Evolutionary conservation across 768 basidiomycete species (phyloP).

Genomic region (Lactarius trivialis): DNA sequence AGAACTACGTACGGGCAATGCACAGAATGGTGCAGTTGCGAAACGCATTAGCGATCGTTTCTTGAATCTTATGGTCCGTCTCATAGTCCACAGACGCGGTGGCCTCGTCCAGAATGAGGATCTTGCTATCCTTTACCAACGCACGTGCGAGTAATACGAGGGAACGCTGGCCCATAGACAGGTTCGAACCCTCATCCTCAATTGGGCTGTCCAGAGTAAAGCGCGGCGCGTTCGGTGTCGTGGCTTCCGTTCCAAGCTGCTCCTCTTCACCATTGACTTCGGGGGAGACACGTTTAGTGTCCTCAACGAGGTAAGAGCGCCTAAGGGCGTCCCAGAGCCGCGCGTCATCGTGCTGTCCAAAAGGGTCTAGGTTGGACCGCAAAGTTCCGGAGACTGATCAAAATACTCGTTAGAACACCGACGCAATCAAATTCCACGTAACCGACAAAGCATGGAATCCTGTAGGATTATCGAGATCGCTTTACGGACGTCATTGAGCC

Average conservation of each 20-base stretch:
- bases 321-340: conserved; percentile 83
- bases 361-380: conserved; percentile 86
- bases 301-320: conserved; percentile 75
- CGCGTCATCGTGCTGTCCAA: conserved; percentile 72
- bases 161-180: conserved; percentile 77
- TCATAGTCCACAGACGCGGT: conserved; percentile 89
- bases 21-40: conserved; percentile 77
- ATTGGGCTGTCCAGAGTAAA: conserved; percentile 81
- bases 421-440: conserved; percentile 36
- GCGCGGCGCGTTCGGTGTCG: conserved; percentile 29
- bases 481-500: conserved; percentile 63
- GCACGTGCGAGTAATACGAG: conserved; percentile 86
- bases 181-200: conserved; percentile 81
- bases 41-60: conserved; percentile 83
- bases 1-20: conserved; percentile 65
- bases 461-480: conserved; percentile 78
- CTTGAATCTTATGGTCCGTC: conserved; percentile 86
- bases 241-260: conserved; percentile 30
- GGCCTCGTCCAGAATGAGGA: conserved; percentile 87
- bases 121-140: conserved; percentile 75
- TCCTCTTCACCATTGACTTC: conserved; percentile 33
- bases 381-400: conserved; percentile 68
- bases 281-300: conserved; percentile 18
- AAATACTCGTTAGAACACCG: conserved; percentile 13
- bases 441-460: conserved; percentile 42